Evolutionary conservation across 352 stramenopile species (phyloP), one percentile per base, ranked within the genome.

Genomic region (Thalassiosira gravida): DNA sequence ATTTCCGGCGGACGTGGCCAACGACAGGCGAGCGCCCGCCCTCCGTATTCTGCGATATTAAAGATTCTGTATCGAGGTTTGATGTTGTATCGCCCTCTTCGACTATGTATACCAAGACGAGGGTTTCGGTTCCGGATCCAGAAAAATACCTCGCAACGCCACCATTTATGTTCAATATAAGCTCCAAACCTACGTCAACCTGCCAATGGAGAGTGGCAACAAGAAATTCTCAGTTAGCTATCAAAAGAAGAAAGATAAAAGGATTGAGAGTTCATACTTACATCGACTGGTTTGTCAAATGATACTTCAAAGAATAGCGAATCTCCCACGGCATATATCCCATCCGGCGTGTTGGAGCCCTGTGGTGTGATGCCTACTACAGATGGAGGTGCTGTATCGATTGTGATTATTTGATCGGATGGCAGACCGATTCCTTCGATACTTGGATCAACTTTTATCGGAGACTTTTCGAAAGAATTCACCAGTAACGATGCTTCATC

Each of bases 281-380:
- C 77, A 66, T 74, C 49, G 16, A 88, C 81, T 49, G 81, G 42
- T 71, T 86, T 89, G 58, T 85, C 80, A 74, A 89, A 89, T 52
- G 35, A 68, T n/a, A 89, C 68, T 66, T 80, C 52, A 71, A 89
- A 85, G 14, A 79, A 82, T 14, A 89, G 47, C 18, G 42, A 57
- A 47, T 89, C 82, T 11, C 82, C 82, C 3, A 82, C 73, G 32
- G 82, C 66, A 62, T 86, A 89, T 29, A 24, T 66, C n/a, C 77
- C 77, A 65, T 69, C 62, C 35, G 64, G 66, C 32, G 82, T 85
- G 13, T 64, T 82, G 24, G 62, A 81, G 25, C 37, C 66, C 72
- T 79, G 79, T 30, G 77, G 82, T 32, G 29, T 50, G 42, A 85
- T 80, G 53, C 37, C 58, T 9, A 32, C 58, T 18, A 89, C 73